phyloP scores from a whole-genome alignment of 2,329 filamentous ascomycete genomes.

The Arachnomyces sp. region DNA sequence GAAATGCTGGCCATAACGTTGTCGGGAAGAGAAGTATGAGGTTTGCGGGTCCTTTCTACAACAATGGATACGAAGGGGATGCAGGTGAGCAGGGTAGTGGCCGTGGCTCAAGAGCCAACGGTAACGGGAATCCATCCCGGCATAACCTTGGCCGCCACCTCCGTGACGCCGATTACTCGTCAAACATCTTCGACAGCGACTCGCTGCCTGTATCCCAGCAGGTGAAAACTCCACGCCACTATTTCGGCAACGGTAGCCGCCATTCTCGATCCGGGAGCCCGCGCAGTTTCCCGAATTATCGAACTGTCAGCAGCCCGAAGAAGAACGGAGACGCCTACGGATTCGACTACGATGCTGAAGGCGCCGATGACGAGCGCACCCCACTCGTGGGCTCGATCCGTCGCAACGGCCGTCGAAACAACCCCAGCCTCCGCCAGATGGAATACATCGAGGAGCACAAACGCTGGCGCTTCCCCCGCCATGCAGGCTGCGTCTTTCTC shows the following conservation, averaged over 20 bases:
- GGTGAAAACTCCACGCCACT: conserved; percentile 52
- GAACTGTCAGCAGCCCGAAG: conserved; percentile 38
- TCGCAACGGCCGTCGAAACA: conserved; percentile 46
- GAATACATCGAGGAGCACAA: conserved; percentile 63
- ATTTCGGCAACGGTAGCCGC: conserved; percentile 46
- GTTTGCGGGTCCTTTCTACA: conserved; percentile 73
- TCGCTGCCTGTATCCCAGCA: conserved; percentile 57
- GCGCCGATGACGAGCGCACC: conserved; percentile 78
- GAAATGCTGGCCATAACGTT: conserved; percentile 54
- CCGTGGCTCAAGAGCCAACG: conserved; percentile 53
- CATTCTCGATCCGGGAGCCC: conserved; percentile 64
- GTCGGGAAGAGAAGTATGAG: conserved; percentile 90
- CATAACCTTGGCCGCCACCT: conserved; percentile 76
- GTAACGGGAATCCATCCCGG: conserved; percentile 53
- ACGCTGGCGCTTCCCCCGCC: conserved; percentile 59
- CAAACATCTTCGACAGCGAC: conserved; percentile 63
- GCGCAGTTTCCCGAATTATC: conserved; percentile 45
- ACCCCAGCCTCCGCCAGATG: conserved; percentile 56
- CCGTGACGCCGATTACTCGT: conserved; percentile 58
- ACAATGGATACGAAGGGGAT: conserved; percentile 50
- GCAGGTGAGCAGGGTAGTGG: conserved; percentile 57
- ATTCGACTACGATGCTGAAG: conserved; percentile 76
- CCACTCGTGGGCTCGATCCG: conserved; percentile 64
- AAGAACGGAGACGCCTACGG: conserved; percentile 56
- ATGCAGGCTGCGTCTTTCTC: conserved; percentile 81